These are phyloP conservation scores for Haplosporangium gracile DNA, from an alignment of 192 early-diverging fungal species.

Conservation along the genomic window DNA sequence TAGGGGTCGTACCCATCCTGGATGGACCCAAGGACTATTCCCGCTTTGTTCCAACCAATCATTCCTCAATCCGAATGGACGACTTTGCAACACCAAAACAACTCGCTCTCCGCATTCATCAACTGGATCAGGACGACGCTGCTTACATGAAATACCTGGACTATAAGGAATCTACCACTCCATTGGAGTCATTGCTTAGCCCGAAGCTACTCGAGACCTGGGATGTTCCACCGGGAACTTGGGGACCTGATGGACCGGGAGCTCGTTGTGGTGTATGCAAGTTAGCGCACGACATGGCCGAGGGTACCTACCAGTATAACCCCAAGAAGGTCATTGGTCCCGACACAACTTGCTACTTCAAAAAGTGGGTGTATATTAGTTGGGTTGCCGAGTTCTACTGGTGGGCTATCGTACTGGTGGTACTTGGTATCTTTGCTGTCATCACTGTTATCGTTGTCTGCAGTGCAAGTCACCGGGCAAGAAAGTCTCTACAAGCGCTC, in stretches of 20 bases:
- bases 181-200: slow-evolving; percentile 9
- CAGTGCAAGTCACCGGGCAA: background rate
- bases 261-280: slow-evolving; percentile 23
- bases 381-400: slow-evolving; percentile 29
- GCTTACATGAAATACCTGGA: slow-evolving; percentile 24
- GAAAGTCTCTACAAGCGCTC: background rate
- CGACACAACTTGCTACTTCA: slow-evolving; percentile 23
- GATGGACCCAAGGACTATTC: slow-evolving; percentile 50
- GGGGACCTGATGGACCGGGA: slow-evolving; percentile 24
- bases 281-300: slow-evolving; percentile 21
- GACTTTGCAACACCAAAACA: slow-evolving; percentile 31
- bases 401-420: slow-evolving; percentile 12
- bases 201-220: slow-evolving; percentile 24
- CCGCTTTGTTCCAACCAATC: slow-evolving; percentile 28
- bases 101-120: slow-evolving; percentile 21
- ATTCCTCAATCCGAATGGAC: slow-evolving; percentile 38
- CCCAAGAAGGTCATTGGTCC: slow-evolving; percentile 12
- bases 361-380: slow-evolving; percentile 17
- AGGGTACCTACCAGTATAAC: background rate
- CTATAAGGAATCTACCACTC: slow-evolving; percentile 17
- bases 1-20: slow-evolving; percentile 44
- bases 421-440: slow-evolving; percentile 7
- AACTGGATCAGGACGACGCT: slow-evolving; percentile 15
- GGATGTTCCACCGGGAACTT: background rate
- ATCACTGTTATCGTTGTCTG: background rate